Base-by-base conservation (phyloP, 139 green algal genomes). In the Picochlorum sp. region DNA sequence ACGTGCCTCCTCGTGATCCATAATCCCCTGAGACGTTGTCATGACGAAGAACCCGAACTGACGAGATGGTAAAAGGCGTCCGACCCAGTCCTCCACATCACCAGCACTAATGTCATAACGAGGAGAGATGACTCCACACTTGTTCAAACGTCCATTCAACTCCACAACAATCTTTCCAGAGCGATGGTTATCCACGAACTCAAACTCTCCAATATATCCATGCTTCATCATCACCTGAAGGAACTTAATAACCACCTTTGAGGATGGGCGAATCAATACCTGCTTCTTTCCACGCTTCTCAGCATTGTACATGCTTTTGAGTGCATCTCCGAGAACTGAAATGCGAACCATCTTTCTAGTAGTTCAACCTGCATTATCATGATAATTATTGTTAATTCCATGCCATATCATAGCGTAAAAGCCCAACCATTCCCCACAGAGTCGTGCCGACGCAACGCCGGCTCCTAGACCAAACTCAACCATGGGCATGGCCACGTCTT, bases 201-300 rank as follows among this genome's bases (percentile, higher is more conserved):
- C 94, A 72, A 98, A 98, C 85, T 99, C 94, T 70, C 85, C 85
- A 71, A 99, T 99, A 88, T 99, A 99, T 38, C 92, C 88, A 61
- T 94, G 78, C 74, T 88, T 87, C 81, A 85, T 86, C 92, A 98
- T 98, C 28, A 97, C 82, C 68, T 87, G 85, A 68, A 99, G 84
- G 81, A 99, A 99, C 83, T 99, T 99, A 80, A 98, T 95, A 56
- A 99, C 87, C 69, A 99, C 94, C 83, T 99, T 99, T 75, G 83
- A 95, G 54, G 84, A 88, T 4, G 94, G 94, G 47, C 94, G 72
- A 66, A 99, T 84, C 55, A 99, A 81, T 66, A 98, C 94, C 78
- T 94, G 86, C 81, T 78, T 78, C 84, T 98, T 98, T 60, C 94
- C 94, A 45, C 86, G 82, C 86, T 97, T 98, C 86, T 99, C 94